These are phyloP conservation scores for Anthracocystis walkeri DNA, from an alignment of 1,284 basidiomycete genomes.

Conservation along the genomic window DNA sequence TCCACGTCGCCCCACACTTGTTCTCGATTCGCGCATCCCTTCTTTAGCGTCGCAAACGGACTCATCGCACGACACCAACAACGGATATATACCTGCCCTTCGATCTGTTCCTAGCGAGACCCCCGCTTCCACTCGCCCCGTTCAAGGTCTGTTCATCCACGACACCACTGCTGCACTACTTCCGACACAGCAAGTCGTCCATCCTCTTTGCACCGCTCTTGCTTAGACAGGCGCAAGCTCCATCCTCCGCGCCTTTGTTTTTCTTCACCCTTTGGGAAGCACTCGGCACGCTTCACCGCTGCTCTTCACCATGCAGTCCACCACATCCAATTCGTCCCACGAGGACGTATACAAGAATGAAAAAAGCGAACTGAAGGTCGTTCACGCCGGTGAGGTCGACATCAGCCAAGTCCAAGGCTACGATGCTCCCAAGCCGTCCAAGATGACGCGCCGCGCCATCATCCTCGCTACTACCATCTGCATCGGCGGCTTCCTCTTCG, in stretches of 20 bases:
- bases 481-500: conserved; percentile 54
- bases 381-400: conserved; percentile 39
- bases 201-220: neutral
- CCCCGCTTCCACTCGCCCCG: neutral
- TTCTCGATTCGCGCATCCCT: neutral
- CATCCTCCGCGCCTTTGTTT: neutral
- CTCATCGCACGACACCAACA: neutral
- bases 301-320: conserved; percentile 18
- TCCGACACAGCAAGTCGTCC: neutral
- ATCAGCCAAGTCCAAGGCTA: conserved; percentile 35
- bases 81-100: neutral
- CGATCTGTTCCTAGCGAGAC: neutral
- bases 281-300: neutral
- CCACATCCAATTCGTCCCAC: conserved; percentile 35
- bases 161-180: neutral
- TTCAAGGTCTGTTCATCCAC: neutral
- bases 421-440: conserved; percentile 48
- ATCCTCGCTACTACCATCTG: conserved; percentile 52
- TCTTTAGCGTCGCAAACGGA: neutral
- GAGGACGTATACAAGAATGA: conserved; percentile 48
- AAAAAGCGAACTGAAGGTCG: conserved; percentile 39
- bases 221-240: neutral
- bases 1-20: conserved; percentile 8
- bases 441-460: conserved; percentile 45
- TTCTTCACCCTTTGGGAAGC: neutral